Percentiles rank a stretch among this genome's conserved stretches.
These are phyloP conservation scores for Fusarium sp. DNA, from an alignment of 2,329 filamentous ascomycete genomes.

Conservation along the genomic window DNA sequence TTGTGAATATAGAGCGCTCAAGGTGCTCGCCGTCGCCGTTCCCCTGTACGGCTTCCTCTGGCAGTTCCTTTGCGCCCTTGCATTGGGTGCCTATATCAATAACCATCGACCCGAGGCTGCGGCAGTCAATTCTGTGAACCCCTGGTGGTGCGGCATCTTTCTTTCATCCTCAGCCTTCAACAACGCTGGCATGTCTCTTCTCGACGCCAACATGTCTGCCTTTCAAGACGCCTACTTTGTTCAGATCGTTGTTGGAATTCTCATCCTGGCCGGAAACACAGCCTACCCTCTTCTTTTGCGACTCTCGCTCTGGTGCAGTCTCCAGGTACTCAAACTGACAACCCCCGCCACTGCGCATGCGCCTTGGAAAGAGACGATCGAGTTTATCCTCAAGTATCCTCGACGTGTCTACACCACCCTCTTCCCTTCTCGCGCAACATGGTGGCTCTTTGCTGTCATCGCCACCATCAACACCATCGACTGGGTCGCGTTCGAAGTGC, in stretches of 20 bases:
- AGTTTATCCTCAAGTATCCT: slow-evolving; percentile 66
- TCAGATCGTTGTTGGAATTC: slow-evolving; percentile 62
- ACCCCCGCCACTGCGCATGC: slow-evolving; percentile 50
- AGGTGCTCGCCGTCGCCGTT: slow-evolving; percentile 67
- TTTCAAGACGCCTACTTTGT: slow-evolving; percentile 65
- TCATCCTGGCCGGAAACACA: slow-evolving; percentile 74
- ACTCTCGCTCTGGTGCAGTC: slow-evolving; percentile 65
- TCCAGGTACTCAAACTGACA: slow-evolving; percentile 52
- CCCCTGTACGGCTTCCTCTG: slow-evolving; percentile 69
- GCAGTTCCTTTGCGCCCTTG: slow-evolving; percentile 68
- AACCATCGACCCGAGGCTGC: slow-evolving; percentile 61
- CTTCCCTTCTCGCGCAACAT: slow-evolving; percentile 72
- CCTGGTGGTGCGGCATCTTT: slow-evolving; percentile 77
- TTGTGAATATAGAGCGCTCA: slow-evolving; percentile 71
- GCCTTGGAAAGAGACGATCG: slow-evolving; percentile 60
- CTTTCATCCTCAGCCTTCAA: slow-evolving; percentile 76
- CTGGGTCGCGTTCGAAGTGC: slow-evolving; percentile 73
- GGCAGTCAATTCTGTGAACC: slow-evolving; percentile 66
- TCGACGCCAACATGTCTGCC: slow-evolving; percentile 73
- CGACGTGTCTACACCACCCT: slow-evolving; percentile 71
- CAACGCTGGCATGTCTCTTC: slow-evolving; percentile 75
- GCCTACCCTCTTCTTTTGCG: slow-evolving; percentile 73
- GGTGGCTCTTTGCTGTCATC: slow-evolving; percentile 73
- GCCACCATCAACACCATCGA: slow-evolving; percentile 70
- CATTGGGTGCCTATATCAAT: slow-evolving; percentile 70